Base-by-base conservation (phyloP, 169 alveolate species). In the Miamiensis avidus region DNA sequence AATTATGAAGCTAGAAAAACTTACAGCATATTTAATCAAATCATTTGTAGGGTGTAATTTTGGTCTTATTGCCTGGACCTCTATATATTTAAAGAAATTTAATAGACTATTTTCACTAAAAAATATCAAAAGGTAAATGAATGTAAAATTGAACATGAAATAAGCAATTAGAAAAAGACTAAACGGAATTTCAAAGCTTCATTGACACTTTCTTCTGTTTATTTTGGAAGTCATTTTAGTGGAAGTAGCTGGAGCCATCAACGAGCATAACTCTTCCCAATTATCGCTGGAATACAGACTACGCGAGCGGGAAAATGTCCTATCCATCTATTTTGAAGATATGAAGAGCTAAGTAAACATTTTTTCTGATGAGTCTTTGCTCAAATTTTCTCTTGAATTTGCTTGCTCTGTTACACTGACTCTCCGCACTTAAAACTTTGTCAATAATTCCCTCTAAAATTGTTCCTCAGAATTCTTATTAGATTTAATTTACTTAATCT, bases 241-340 rank as follows among this genome's bases (percentile, higher is more conserved):
- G 69, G 4, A 49, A 49, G 20, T 49, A 49, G 20, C 69, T 11
- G 4, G 4, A 49, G 20, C 20, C 26, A 20, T 49, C 69, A 20
- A 49, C 20, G 69, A 11, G 82, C 86, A 89, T 75, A 6, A 89
- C 65, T 83, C 85, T n/a, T 20, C 91, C 93, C 27, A 84, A 31
- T 78, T 75, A 31, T 86, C 82, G 16, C 88, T 64, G 0, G 89
- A 78, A 31, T 84, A 76, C 11, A 89, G 69, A 34, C 89, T 75
- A 28, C 86, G 81, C n/a, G n/a, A n/a, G n/a, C n/a, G 93, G 93
- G 29, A 81, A 81, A 1, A 89, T 88, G 15, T 90, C 93, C 64
- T 72, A 31, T 4, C 69, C 88, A 81, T 89, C 88, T n/a, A 79
- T 76, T 73, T 85, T 72, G 74, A 86, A 86, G n/a, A 85, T 91